phyloP scores from a whole-genome alignment of 192 early-diverging fungal genomes.

The Borealophlyctis nickersoniae region DNA sequence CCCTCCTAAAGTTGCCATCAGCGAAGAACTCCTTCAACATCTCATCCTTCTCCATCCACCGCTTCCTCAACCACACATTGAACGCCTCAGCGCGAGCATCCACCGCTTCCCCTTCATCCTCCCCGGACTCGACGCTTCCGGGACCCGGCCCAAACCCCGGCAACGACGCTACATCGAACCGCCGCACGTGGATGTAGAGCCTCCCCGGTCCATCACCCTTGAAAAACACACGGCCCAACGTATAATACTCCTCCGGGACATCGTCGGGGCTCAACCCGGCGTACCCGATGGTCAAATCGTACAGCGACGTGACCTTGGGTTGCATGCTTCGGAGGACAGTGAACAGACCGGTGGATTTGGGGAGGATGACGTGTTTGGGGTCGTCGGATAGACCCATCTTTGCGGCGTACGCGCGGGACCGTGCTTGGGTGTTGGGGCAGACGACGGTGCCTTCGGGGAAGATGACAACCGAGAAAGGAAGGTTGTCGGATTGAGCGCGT shows the following conservation, averaged over 20 bases:
- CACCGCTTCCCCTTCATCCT: too few relatives aligned
- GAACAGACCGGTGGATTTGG: constrained; percentile 78
- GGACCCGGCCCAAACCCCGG: too few relatives aligned
- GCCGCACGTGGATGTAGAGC: constrained; percentile 74
- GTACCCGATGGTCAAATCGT: constrained; percentile 89
- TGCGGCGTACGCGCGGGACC: constrained; percentile 68
- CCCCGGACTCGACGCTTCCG: too few relatives aligned
- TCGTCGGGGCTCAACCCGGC: constrained; percentile 64
- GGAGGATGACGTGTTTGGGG: constrained; percentile 71
- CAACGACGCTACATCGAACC: constrained; percentile 16
- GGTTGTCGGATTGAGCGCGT: constrained; percentile 30
- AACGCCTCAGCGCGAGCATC: too few relatives aligned
- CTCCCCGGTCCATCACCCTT: constrained; percentile 67
- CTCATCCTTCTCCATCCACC: too few relatives aligned
- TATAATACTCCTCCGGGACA: constrained; percentile 54
- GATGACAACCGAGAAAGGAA: constrained; percentile 86
- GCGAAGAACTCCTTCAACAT: too few relatives aligned
- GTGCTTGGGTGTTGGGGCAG: constrained; percentile 67
- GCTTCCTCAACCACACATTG: too few relatives aligned
- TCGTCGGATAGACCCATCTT: constrained; percentile 39
- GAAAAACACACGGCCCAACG: constrained; percentile 72
- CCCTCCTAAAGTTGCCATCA: too few relatives aligned
- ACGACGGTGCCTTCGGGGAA: constrained; percentile 97
- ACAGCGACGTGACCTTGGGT: constrained; percentile 67
- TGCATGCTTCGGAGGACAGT: constrained; percentile 67